phyloP scores from a whole-genome alignment of 108 stramenopile genomes.

The Craspedostauros australis region DNA sequence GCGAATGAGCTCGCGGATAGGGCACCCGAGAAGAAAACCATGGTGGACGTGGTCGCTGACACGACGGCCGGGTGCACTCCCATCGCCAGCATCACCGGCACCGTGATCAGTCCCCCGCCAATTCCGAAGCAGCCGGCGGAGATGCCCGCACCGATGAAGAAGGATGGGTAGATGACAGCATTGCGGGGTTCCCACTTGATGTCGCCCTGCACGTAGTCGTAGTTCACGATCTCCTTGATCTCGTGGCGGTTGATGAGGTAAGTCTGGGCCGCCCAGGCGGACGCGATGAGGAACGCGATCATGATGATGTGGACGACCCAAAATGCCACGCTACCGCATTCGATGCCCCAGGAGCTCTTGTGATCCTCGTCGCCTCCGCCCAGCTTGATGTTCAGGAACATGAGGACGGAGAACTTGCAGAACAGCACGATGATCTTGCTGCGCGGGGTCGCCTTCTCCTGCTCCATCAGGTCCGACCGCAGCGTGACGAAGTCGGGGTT shows the following conservation, averaged over 20 bases:
- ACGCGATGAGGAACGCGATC: constrained; percentile 72
- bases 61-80: constrained; percentile 92
- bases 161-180: constrained; percentile 80
- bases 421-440: constrained; percentile 59
- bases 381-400: constrained; percentile 87
- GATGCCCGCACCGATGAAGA: constrained; percentile 89
- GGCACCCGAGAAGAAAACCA: constrained; percentile 92
- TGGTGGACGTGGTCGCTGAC: constrained; percentile 82
- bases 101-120: constrained; percentile 92
- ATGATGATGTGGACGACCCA: constrained; percentile 89
- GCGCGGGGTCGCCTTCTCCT: constrained; percentile 64
- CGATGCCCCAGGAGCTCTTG: constrained; percentile 82
- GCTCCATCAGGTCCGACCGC: constrained; percentile 51
- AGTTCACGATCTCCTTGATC: constrained; percentile 75
- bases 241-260: constrained; percentile 79
- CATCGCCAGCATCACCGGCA: constrained; percentile 93
- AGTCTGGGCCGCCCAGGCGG: constrained; percentile 71
- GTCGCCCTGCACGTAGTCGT: constrained; percentile 92
- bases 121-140: constrained; percentile 96
- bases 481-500: constrained; percentile 59
- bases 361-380: constrained; percentile 92
- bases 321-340: constrained; percentile 83
- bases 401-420: constrained; percentile 72
- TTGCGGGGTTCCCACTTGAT: constrained; percentile 88
- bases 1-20: constrained; percentile 86